Evolutionary conservation across 169 alveolate genomes (phyloP), one percentile per base, ranked within the genome.

Genomic region (Theileria sp.): DNA sequence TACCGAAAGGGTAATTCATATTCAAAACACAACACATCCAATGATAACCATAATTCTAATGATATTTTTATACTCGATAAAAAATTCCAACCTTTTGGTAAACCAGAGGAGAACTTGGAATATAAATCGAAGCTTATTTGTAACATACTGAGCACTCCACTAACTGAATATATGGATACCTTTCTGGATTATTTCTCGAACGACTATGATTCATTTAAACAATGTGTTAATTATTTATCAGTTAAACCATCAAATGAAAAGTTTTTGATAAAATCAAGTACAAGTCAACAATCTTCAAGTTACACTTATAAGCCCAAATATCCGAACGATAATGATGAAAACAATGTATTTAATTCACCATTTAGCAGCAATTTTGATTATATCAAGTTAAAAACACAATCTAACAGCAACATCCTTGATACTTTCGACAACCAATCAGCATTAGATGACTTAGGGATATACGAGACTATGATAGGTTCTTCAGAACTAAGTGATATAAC

Each of bases 21-120:
- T 58, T 62, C 3, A 36, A 38, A 71, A 1, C 15, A 8, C 67
- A 30, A 64, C 72, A 69, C 77, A 69, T 51, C 62, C 13, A 15
- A n/a, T 12, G 44, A 51, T 10, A 5, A 10, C 13, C 72, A 17
- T 4, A 9, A 64, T 5, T 17, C 25, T 34, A 25, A 70, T 34
- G 77, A 70, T 13, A 17, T 28, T 8, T 70, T 26, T 38, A 26
- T 38, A 0, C 12, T 28, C 5, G 51, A 56, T 28, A 70, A 70
- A 25, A 74, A 30, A 21, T 36, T 74, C 30, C 64, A 28, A 17
- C 87, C 87, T n/a, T 36, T 80, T 9, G 87, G 87, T 13, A 32
- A 72, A 68, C 8, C 25, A 51, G 87, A 80, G 38, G 60, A 50
- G 25, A 60, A 26, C n/a, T 58, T 38, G 13, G n/a, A 32, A 15